Percentiles rank a stretch among this genome's conserved stretches.
phyloP scores from a whole-genome alignment of 139 green algal genomes.

The Chlorella ohadii region DNA sequence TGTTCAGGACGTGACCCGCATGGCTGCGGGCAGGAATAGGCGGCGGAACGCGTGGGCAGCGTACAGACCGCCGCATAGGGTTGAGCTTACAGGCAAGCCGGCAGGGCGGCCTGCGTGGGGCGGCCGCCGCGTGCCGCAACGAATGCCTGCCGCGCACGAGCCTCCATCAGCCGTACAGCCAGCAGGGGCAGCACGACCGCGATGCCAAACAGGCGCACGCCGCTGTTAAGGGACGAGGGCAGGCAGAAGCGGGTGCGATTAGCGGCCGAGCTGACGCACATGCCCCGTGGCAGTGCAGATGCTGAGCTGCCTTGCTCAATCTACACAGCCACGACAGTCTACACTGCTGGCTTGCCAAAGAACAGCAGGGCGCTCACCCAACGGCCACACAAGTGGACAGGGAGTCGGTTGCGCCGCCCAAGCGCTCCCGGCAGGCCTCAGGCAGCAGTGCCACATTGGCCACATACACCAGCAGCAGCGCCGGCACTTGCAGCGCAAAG shows the following conservation, averaged over 20 bases:
- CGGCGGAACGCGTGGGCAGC: too few species aligned
- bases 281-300: too few species aligned
- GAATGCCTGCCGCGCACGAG: neutral
- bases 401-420: neutral
- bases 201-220: neutral
- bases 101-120: neutral
- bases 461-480: neutral
- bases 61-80: too few species aligned
- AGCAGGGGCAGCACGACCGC: neutral
- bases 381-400: neutral
- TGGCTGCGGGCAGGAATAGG: too few species aligned
- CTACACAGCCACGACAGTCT: neutral
- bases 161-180: neutral
- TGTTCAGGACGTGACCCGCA: too few species aligned
- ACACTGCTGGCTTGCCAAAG: neutral
- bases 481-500: constrained; percentile 6
- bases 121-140: neutral
- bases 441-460: constrained; percentile 22
- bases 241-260: too few species aligned
- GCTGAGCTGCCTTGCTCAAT: too few species aligned
- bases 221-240: neutral
- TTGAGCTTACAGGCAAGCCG: neutral
- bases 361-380: neutral
- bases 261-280: too few species aligned
- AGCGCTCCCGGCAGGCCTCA: neutral